phyloP scores from a whole-genome alignment of 1,139 yeast genomes.

The Blastobotrys apis region DNA sequence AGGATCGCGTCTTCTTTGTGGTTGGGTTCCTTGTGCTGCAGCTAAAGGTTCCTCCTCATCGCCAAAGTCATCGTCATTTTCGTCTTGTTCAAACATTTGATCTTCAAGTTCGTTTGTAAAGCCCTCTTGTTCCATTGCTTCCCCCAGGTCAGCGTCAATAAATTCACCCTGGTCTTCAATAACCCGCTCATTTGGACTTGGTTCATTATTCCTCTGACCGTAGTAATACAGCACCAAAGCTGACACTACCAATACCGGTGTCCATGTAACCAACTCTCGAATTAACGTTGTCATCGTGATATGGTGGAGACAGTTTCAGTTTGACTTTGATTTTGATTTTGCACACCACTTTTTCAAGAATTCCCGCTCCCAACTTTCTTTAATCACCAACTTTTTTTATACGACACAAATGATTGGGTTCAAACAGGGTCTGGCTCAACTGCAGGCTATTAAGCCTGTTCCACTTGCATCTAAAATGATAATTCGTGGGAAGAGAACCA shows the following conservation, averaged over 20 bases:
- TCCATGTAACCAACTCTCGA: conserved; percentile 15
- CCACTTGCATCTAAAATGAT: conserved; percentile 13
- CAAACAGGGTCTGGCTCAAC: conserved; percentile 4
- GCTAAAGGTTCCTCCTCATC: conserved; percentile 10
- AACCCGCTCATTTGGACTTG: not conserved
- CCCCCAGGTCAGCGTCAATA: conserved; percentile 10
- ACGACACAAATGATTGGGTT: conserved; percentile 10
- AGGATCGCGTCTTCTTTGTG: conserved; percentile 4
- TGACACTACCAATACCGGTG: conserved; percentile 14
- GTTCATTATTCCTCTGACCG: conserved; percentile 5
- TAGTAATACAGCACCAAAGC: conserved; percentile 8
- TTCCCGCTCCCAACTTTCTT: not conserved
- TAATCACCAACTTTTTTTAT: not conserved
- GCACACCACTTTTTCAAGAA: too few species aligned
- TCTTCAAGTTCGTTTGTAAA: conserved; percentile 12
- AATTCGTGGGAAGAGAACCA: conserved; percentile 44
- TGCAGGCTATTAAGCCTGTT: conserved; percentile 10
- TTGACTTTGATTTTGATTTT: not conserved
- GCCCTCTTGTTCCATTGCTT: conserved; percentile 13
- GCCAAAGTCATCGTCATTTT: conserved; percentile 11
- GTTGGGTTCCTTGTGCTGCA: not conserved
- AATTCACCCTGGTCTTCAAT: not conserved
- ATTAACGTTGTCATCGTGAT: conserved; percentile 5
- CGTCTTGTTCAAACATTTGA: conserved; percentile 9
- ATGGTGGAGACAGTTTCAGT: not conserved